Base-by-base conservation (phyloP, 140 eudicot species). In the Anethum foeniculum region DNA sequence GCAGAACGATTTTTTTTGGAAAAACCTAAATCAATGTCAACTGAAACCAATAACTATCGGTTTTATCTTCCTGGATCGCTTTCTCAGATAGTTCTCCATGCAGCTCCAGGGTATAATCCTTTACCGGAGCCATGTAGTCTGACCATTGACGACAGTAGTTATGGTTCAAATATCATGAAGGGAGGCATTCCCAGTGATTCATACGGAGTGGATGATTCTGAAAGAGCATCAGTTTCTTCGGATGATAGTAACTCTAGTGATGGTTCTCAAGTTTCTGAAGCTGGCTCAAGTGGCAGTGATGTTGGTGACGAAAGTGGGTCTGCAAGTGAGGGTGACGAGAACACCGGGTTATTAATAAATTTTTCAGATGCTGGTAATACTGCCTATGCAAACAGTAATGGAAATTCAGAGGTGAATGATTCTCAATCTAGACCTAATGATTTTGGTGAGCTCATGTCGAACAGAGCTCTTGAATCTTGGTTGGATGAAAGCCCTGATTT, bases 41-140 rank as follows among this genome's bases (percentile, higher is more conserved):
- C 86, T 54, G 92, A 94, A 80, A 77, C 85, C 54, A 83, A 81
- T 69, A 89, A 85, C 80, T 83, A 84, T 73, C 88, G 97, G 12
- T 92, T 89, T 82, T 94, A 92, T 89, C 97, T 94, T 80, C 98
- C 98, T n/a, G 98, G 98, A 72, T 90, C 97, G 80, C 98, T 92
- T 81, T 94, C 96, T 25, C 96, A 90, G 81, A 89, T 94, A 80
- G 98, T 92, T 79, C 93, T 90, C 51, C 98, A 94, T 86, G 97
- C 97, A 78, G 98, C 97, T 80, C 97, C 96, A 44, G 93, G 91
- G 30, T 94, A 94, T 71, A 97, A 94, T 85, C 96, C 97, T 80
- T 96, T 92, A 60, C 98, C 98, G 7, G 88, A 90, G 72, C 98
- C 97, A 62, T 89, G 90, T 78, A 90, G 96, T 87, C 79, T 92